Conservation (phyloP, 1,284 basidiomycete species). For the Rhodotorula sp. region DNA sequence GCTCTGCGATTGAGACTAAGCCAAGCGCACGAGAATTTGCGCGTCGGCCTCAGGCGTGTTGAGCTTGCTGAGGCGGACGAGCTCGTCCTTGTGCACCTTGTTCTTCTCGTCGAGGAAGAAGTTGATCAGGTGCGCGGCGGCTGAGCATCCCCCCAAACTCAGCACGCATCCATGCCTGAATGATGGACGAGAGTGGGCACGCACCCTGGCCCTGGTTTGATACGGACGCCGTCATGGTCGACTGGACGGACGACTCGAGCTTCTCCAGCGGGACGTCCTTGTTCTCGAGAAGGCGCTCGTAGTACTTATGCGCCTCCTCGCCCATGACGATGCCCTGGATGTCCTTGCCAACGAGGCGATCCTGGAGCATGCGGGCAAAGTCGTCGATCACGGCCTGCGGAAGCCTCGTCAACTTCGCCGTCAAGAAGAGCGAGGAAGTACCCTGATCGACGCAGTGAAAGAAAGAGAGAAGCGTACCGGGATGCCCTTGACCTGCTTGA, state of each 20-base stretch:
- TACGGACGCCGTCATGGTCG: neutral
- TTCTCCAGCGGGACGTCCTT: slow-evolving; percentile 17
- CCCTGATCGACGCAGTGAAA: neutral
- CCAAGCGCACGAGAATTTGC: slow-evolving; percentile 7
- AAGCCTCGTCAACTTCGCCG: neutral
- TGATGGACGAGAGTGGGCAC: slow-evolving; percentile 9
- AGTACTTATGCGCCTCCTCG: slow-evolving; percentile 13
- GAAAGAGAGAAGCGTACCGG: neutral
- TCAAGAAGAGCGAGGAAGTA: no score
- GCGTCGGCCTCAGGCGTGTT: slow-evolving; percentile 5
- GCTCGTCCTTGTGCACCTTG: slow-evolving; percentile 5
- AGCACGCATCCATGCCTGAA: neutral
- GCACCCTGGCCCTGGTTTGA: slow-evolving; percentile 12
- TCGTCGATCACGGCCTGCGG: neutral
- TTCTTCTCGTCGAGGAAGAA: slow-evolving; percentile 36
- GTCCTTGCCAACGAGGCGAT: slow-evolving; percentile 10
- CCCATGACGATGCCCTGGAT: slow-evolving; percentile 13
- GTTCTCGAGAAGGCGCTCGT: slow-evolving; percentile 24
- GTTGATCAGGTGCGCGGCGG: slow-evolving; percentile 36
- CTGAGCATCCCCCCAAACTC: neutral
- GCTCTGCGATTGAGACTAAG: neutral
- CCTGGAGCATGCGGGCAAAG: neutral
- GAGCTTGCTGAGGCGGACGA: slow-evolving; percentile 27
- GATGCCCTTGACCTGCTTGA: slow-evolving; percentile 27
- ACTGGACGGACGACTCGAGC: slow-evolving; percentile 17